A percentile compares a stretch with the other conserved stretches of the same genome.
Conservation (phyloP, 2,329 filamentous ascomycete genomes). For the Aspergillus neotritici region DNA sequence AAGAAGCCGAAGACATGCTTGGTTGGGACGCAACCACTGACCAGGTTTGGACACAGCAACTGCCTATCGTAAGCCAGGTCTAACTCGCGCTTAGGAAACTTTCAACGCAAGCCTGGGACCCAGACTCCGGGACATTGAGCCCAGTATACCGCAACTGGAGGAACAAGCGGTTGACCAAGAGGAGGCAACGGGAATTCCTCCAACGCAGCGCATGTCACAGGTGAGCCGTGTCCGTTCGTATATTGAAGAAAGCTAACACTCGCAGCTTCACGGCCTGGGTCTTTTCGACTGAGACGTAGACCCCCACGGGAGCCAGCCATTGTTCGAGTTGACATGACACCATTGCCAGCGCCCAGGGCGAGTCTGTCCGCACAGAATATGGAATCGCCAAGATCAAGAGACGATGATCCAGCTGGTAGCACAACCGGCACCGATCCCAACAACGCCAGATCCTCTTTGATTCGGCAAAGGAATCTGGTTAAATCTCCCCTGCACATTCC, state of each 20-base stretch:
- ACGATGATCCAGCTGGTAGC: conserved; percentile 73
- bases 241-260: conserved; percentile 16
- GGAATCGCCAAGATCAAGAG: conserved; percentile 13
- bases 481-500: conserved; percentile 64
- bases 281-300: conserved; percentile 37
- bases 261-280: conserved; percentile 33
- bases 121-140: conserved; percentile 32
- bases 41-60: conserved; percentile 31
- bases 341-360: no score
- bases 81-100: conserved; percentile 21
- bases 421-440: conserved; percentile 72
- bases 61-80: neutral
- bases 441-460: conserved; percentile 48
- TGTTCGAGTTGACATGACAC: neutral
- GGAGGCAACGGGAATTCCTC: conserved; percentile 39
- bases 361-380: neutral
- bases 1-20: conserved; percentile 55
- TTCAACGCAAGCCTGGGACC: conserved; percentile 24
- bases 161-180: conserved; percentile 14
- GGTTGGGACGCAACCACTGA: conserved; percentile 57
- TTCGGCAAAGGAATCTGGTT: conserved; percentile 60
- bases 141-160: conserved; percentile 15
- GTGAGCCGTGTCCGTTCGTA: conserved; percentile 22
- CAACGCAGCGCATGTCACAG: conserved; percentile 47
- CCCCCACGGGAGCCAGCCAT: neutral